phyloP scores from a whole-genome alignment of 257 asterid species.

The Nemophila menziesii region DNA sequence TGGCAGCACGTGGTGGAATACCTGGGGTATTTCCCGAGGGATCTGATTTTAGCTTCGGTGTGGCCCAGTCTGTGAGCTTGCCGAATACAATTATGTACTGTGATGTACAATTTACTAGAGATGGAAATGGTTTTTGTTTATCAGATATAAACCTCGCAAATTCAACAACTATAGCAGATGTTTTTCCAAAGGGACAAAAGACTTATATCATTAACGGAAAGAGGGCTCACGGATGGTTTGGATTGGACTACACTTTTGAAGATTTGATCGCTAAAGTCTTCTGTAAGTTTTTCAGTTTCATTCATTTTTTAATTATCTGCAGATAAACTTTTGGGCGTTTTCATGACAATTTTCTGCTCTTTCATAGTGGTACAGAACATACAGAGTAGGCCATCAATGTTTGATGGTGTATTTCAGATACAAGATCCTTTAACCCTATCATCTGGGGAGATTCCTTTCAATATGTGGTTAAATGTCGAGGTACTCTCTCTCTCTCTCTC shows the following conservation, averaged over 20 bases:
- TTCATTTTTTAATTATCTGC: neutral
- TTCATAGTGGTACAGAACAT: slow-evolving; percentile 44
- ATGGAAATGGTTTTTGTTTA: slow-evolving; percentile 46
- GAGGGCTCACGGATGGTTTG: slow-evolving; percentile 55
- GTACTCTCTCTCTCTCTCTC: slow-evolving; percentile 14
- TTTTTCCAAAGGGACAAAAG: slow-evolving; percentile 41
- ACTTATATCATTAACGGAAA: slow-evolving; percentile 45
- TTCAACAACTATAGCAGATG: slow-evolving; percentile 31
- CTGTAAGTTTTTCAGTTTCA: slow-evolving; percentile 23
- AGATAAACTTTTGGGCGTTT: too few relatives aligned
- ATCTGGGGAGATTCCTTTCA: slow-evolving; percentile 13
- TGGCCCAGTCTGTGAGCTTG: slow-evolving; percentile 38
- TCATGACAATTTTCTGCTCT: slow-evolving; percentile 1
- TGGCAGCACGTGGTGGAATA: slow-evolving; percentile 37
- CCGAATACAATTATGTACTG: slow-evolving; percentile 51
- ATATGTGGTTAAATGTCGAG: slow-evolving; percentile 72
- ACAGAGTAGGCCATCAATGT: slow-evolving; percentile 25
- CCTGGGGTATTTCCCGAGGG: slow-evolving; percentile 47
- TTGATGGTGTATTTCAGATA: slow-evolving; percentile 9
- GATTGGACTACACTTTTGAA: slow-evolving; percentile 40
- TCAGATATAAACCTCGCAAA: slow-evolving; percentile 43
- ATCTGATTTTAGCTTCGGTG: slow-evolving; percentile 33
- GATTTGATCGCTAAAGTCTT: slow-evolving; percentile 28
- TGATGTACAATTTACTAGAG: slow-evolving; percentile 66
- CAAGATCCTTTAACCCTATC: slow-evolving; percentile 18